A percentile compares a stretch with the other conserved stretches of the same genome.
These are phyloP conservation scores for Plectosphaerella sp. DNA, from an alignment of 2,329 filamentous ascomycete species.

Conservation along the genomic window DNA sequence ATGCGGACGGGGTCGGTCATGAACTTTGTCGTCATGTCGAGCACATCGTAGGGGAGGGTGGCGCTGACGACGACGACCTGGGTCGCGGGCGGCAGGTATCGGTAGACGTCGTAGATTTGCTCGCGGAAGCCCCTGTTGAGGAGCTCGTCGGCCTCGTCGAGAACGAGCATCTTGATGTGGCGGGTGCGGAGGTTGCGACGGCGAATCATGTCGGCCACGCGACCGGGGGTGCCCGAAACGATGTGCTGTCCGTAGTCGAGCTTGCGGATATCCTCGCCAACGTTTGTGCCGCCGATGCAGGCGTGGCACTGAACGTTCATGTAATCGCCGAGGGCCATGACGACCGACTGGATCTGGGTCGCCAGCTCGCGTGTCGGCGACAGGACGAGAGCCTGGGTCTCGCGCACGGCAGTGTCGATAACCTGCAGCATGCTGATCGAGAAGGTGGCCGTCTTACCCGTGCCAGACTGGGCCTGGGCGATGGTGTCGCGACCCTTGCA, in stretches of 20 bases:
- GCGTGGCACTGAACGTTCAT: slow-evolving; percentile 99
- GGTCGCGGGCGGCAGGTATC: slow-evolving; percentile 90
- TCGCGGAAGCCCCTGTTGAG: slow-evolving; percentile 95
- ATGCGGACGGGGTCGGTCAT: slow-evolving; percentile 98
- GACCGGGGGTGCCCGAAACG: slow-evolving; percentile 94
- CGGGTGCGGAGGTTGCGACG: slow-evolving; percentile 53
- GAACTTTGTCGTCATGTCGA: slow-evolving; percentile 99
- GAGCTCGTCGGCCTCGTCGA: slow-evolving; percentile 58
- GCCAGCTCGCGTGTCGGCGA: slow-evolving; percentile 95
- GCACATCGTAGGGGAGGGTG: slow-evolving; percentile 93
- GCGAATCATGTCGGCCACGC: slow-evolving; percentile 68
- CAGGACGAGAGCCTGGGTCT: slow-evolving; percentile 91
- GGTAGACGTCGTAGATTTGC: slow-evolving; percentile 98
- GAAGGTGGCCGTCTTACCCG: slow-evolving; percentile 94
- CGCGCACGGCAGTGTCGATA: slow-evolving; percentile 87
- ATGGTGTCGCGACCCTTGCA: slow-evolving; percentile 99
- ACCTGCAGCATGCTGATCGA: slow-evolving; percentile 95
- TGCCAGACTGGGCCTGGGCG: slow-evolving; percentile 94
- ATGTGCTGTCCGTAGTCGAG: slow-evolving; percentile 98
- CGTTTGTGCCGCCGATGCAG: slow-evolving; percentile 96
- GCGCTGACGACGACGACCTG: slow-evolving; percentile 98
- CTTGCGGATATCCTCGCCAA: slow-evolving; percentile 95
- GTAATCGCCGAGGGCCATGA: slow-evolving; percentile 99
- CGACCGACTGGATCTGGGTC: slow-evolving; percentile 96
- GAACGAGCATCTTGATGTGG: slow-evolving; percentile 61